Conservation (phyloP, 306 rosid genomes). For the Styphnolobium japonicum region DNA sequence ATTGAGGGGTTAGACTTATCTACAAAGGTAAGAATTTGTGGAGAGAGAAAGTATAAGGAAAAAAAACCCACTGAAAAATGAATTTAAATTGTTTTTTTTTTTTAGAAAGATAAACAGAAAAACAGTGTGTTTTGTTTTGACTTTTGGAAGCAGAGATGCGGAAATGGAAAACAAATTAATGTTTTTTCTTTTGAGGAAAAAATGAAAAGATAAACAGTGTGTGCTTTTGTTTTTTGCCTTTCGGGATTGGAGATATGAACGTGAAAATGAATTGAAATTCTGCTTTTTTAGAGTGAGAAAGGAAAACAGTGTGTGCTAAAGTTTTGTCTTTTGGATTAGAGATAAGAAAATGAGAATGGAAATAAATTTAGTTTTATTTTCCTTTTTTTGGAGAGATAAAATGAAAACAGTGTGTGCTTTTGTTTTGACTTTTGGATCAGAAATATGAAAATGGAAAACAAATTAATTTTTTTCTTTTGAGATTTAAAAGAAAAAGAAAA, state of each 20-base stretch:
- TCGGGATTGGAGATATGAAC: neutral
- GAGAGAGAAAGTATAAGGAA: neutral
- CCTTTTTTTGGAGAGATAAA: too few relatives aligned
- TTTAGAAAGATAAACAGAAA: neutral
- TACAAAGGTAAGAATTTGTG: neutral
- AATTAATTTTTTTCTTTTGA: neutral
- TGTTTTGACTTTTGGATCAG: neutral
- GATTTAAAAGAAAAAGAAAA: too few relatives aligned
- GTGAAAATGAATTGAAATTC: neutral
- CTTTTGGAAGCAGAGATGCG: neutral
- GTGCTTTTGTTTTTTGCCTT: neutral
- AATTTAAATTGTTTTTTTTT: neutral
- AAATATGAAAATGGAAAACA: neutral
- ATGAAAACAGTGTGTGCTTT: neutral
- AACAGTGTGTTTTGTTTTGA: neutral
- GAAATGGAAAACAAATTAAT: neutral
- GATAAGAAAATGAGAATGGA: neutral
- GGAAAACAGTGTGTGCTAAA: neutral
- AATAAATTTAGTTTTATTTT: too few relatives aligned
- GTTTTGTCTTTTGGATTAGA: neutral
- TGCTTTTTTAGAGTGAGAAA: too few relatives aligned
- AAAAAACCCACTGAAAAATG: neutral
- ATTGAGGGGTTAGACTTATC: neutral
- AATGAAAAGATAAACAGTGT: neutral
- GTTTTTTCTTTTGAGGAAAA: neutral